Evolutionary conservation across 805 yeast genomes (phyloP).

Genomic region (Pichia deserticola): DNA sequence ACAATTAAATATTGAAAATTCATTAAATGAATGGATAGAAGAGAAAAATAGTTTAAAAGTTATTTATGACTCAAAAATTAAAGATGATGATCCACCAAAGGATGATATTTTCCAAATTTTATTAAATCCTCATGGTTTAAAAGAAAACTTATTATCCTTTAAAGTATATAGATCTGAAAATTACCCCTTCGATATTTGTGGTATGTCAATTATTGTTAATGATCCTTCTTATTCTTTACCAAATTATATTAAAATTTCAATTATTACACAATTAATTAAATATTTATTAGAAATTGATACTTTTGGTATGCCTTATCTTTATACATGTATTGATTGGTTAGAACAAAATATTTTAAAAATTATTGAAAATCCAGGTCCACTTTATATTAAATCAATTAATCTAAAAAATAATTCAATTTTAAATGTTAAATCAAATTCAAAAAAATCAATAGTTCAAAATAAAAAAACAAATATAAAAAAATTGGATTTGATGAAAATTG

Average conservation of each 20-base stretch:
- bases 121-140: slow-evolving; percentile 27
- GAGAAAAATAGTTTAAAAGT: slow-evolving; percentile 63
- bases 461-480: slow-evolving; percentile 15
- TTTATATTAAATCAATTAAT: slow-evolving; percentile 30
- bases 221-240: slow-evolving; percentile 49
- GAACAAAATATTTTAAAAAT: slow-evolving; percentile 52
- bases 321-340: slow-evolving; percentile 69
- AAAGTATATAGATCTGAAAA: slow-evolving; percentile 37
- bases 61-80: slow-evolving; percentile 35
- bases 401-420: background rate
- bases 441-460: background rate
- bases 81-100: slow-evolving; percentile 31
- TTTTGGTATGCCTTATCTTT: slow-evolving; percentile 66
- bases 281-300: slow-evolving; percentile 36
- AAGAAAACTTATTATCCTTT: slow-evolving; percentile 23
- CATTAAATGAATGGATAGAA: slow-evolving; percentile 55
- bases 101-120: slow-evolving; percentile 29
- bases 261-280: slow-evolving; percentile 39
- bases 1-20: slow-evolving; percentile 11
- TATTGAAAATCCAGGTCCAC: slow-evolving; percentile 68
- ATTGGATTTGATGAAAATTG: slow-evolving; percentile 28
- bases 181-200: slow-evolving; percentile 68
- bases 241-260: slow-evolving; percentile 58
- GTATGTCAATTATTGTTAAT: slow-evolving; percentile 47
- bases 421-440: background rate